Conservation (phyloP, 345 rosid genomes). For the Excoecaria agallocha region DNA sequence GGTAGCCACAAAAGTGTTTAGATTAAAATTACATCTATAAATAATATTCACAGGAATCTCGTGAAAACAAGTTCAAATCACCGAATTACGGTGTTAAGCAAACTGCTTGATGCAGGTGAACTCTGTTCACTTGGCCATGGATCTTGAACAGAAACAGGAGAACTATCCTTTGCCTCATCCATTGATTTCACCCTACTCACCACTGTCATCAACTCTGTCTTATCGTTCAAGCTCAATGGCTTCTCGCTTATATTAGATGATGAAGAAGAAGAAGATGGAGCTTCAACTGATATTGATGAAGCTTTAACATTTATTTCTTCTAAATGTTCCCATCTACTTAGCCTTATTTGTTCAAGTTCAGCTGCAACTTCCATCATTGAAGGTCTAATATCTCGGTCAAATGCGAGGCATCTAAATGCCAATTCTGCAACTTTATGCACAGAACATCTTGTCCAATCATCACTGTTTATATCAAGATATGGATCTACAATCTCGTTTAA, state of each 20-base stretch:
- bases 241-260: conserved; percentile 33
- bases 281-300: conserved; percentile 15
- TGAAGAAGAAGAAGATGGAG: conserved; percentile 29
- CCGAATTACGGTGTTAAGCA: conserved; percentile 27
- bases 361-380: conserved; percentile 59
- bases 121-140: conserved; percentile 51
- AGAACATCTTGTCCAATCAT: conserved; percentile 45
- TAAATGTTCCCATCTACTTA: conserved; percentile 21
- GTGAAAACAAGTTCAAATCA: conserved; percentile 18
- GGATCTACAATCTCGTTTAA: conserved; percentile 63
- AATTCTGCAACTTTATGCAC: conserved; percentile 55
- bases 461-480: conserved; percentile 29
- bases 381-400: conserved; percentile 62
- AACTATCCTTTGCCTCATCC: conserved; percentile 27
- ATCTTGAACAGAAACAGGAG: conserved; percentile 43
- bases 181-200: background rate
- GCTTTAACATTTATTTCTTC: conserved; percentile 24
- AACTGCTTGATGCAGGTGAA: conserved; percentile 51
- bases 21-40: background rate
- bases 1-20: background rate
- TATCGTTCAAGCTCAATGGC: conserved; percentile 21
- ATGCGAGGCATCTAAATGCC: conserved; percentile 75
- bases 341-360: conserved; percentile 48
- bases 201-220: background rate
- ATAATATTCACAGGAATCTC: background rate